Evolutionary conservation across 805 yeast genomes (phyloP).

Genomic region (Kodamaea hsintzibuensis): DNA sequence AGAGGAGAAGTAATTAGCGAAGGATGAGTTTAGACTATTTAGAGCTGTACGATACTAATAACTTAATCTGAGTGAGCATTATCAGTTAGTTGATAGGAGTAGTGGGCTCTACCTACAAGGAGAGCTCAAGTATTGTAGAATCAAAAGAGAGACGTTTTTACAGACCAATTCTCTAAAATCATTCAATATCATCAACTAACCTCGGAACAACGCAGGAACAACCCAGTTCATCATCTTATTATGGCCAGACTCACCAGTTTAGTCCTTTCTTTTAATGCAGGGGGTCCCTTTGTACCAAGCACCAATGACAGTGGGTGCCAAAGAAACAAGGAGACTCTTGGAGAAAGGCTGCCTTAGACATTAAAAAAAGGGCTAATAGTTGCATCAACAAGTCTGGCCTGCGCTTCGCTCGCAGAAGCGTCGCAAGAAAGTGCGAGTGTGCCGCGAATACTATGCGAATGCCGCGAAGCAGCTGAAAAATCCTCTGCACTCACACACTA

Average conservation of each 20-base stretch:
- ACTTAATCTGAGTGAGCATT: too few relatives aligned
- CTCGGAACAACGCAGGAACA: neutral
- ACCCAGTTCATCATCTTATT: neutral
- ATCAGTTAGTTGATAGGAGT: too few relatives aligned
- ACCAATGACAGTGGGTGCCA: neutral
- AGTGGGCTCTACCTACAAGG: too few relatives aligned
- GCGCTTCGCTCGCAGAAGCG: neutral
- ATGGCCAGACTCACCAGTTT: neutral
- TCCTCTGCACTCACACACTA: neutral
- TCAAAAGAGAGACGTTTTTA: too few relatives aligned
- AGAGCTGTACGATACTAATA: too few relatives aligned
- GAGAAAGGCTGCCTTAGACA: neutral
- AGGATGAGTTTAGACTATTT: too few relatives aligned
- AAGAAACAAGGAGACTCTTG: neutral
- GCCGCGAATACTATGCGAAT: neutral
- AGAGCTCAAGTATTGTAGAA: too few relatives aligned
- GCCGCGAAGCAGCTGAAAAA: neutral
- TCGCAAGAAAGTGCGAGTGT: neutral
- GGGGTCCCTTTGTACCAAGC: neutral
- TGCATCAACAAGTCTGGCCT: neutral
- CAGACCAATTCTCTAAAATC: too few relatives aligned
- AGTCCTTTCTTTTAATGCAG: constrained; percentile 3
- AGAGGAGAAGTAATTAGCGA: too few relatives aligned
- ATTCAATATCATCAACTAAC: too few relatives aligned
- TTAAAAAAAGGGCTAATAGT: neutral